Conservation (phyloP, 129 eudicot species). For the Mikania micrantha region DNA sequence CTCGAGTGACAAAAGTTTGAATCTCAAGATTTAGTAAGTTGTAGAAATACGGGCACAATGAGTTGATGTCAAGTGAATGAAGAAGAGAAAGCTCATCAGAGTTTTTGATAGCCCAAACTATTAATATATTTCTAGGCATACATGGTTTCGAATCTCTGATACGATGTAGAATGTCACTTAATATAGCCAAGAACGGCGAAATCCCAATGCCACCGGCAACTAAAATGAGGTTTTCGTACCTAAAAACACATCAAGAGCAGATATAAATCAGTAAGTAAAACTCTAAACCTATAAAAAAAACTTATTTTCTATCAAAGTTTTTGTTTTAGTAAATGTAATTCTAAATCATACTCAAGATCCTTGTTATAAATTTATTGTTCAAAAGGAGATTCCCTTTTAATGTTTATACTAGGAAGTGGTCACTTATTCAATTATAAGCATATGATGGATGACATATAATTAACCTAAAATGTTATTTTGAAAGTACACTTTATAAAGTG, state of each 20-base stretch:
- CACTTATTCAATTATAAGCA: not conserved
- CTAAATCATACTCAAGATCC: not conserved
- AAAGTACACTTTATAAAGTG: not conserved
- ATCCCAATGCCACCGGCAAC: slow-evolving; percentile 98
- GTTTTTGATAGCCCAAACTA: slow-evolving; percentile 84
- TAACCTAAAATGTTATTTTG: not conserved
- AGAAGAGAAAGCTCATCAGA: slow-evolving; percentile 89
- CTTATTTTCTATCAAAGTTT: too few species aligned
- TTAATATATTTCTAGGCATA: slow-evolving; percentile 60
- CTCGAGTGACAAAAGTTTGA: slow-evolving; percentile 80
- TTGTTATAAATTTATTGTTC: not conserved
- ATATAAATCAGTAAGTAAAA: not conserved
- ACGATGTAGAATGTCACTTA: slow-evolving; percentile 73
- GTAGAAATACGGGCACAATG: slow-evolving; percentile 58
- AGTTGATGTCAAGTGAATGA: slow-evolving; percentile 46
- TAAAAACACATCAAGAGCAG: slow-evolving; percentile 10
- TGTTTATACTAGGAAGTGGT: not conserved
- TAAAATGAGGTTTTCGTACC: slow-evolving; percentile 83
- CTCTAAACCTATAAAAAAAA: not conserved
- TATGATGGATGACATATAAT: not conserved
- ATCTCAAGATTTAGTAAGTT: slow-evolving; percentile 65
- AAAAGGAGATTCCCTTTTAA: not conserved
- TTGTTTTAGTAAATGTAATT: not conserved
- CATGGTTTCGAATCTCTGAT: slow-evolving; percentile 57
- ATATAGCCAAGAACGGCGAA: slow-evolving; percentile 85